Percentiles rank a stretch among this genome's conserved stretches.
phyloP scores from a whole-genome alignment of 202 grass and related monocot species.

The Tripidium arundinaceum region DNA sequence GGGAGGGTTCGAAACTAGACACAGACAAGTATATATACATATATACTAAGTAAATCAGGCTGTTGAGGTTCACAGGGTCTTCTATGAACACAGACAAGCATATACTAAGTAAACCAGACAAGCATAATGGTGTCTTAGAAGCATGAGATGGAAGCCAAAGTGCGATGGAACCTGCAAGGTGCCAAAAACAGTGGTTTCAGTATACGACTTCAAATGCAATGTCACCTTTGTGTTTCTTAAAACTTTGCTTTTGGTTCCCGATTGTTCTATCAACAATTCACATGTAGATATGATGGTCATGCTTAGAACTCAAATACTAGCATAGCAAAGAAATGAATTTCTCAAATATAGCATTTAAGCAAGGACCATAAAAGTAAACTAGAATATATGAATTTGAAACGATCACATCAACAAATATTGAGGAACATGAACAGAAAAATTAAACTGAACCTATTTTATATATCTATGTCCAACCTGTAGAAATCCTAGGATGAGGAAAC shows the following conservation, averaged over 20 bases:
- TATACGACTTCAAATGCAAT: neutral
- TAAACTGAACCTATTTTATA: neutral
- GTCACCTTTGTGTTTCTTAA: neutral
- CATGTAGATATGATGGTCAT: neutral
- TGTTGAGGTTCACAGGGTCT: neutral
- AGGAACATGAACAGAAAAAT: slow-evolving; percentile 6
- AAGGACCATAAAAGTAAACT: neutral
- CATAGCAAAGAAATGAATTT: neutral
- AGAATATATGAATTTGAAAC: neutral
- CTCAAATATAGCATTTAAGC: neutral
- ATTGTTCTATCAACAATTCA: neutral
- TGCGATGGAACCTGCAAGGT: neutral
- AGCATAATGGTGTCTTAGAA: neutral
- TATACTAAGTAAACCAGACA: neutral
- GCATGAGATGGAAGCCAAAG: neutral
- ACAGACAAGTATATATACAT: neutral
- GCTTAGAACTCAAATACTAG: neutral
- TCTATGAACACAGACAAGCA: neutral
- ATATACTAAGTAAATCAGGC: neutral
- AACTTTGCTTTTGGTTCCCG: neutral
- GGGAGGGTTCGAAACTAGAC: neutral
- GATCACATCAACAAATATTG: neutral
- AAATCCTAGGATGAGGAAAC: neutral
- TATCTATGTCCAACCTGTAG: neutral
- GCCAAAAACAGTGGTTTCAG: slow-evolving; percentile 2